A percentile compares a stretch with the other conserved stretches of the same genome.
Conservation (phyloP, 2,329 filamentous ascomycete species). For the Trichoderma sp. region DNA sequence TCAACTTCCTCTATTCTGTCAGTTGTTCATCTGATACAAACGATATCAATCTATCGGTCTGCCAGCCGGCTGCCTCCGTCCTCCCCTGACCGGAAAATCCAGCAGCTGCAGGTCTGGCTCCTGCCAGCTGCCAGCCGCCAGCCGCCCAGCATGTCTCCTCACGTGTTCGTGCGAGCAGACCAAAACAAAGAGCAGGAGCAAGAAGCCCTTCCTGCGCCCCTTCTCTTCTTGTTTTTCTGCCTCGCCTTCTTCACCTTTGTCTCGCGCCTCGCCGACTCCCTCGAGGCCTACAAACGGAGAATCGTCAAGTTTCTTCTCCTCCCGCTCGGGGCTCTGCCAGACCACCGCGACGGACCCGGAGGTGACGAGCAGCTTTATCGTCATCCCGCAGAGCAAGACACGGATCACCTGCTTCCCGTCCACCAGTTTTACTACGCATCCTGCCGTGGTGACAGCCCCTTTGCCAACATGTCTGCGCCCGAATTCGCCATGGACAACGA, state of each 20-base stretch:
- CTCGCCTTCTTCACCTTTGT: not conserved
- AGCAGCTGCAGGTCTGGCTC: not conserved
- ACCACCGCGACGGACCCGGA: not conserved
- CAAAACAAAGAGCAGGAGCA: not conserved
- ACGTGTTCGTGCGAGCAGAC: conserved; percentile 16
- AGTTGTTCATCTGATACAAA: not conserved
- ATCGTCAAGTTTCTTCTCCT: conserved; percentile 8
- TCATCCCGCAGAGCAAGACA: not conserved
- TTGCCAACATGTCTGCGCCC: not conserved
- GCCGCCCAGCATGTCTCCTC: conserved; percentile 18
- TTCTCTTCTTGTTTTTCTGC: conserved; percentile 13
- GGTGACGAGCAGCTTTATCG: not conserved
- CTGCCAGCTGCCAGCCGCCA: conserved; percentile 19
- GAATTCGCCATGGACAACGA: conserved; percentile 32
- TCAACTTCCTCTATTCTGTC: not conserved
- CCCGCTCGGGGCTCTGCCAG: not conserved
- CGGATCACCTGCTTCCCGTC: too few species aligned
- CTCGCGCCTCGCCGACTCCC: not conserved
- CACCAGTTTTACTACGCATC: not conserved
- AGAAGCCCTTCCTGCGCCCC: not conserved
- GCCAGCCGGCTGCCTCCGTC: not conserved
- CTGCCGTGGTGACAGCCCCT: not conserved
- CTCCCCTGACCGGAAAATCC: not conserved
- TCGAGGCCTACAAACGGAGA: conserved; percentile 11
- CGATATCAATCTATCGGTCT: not conserved